Evolutionary conservation across 371 early-diverging fungal genomes (phyloP).

Genomic region (Circinella minor): DNA sequence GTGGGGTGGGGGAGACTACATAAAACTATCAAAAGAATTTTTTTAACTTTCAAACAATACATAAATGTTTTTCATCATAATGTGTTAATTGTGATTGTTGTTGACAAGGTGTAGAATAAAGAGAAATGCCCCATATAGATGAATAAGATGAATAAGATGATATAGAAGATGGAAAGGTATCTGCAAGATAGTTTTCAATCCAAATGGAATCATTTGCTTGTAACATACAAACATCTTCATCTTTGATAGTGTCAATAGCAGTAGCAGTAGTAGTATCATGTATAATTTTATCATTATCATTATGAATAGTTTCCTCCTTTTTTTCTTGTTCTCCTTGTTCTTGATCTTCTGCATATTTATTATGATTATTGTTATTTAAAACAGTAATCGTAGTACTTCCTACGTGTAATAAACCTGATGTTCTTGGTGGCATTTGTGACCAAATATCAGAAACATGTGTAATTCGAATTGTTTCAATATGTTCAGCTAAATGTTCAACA

Average conservation of each 20-base stretch:
- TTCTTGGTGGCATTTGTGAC: slow-evolving; percentile 44
- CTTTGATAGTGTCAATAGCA: no score
- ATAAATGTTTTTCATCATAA: slow-evolving; percentile 1
- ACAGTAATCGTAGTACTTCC: slow-evolving; percentile 28
- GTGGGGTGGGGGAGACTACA: no score
- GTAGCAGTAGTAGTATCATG: no score
- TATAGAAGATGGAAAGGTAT: no score
- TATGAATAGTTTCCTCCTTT: not conserved
- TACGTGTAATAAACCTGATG: slow-evolving; percentile 38
- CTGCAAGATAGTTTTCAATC: slow-evolving; percentile 5
- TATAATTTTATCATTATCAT: not conserved
- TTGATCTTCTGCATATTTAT: not conserved
- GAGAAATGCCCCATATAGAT: slow-evolving; percentile 6
- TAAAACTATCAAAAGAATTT: not conserved
- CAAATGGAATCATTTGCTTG: not conserved
- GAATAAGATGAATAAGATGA: not conserved
- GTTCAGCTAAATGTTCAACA: slow-evolving; percentile 23
- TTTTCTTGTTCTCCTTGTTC: not conserved
- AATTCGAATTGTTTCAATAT: slow-evolving; percentile 40
- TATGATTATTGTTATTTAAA: no score
- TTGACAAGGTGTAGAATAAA: slow-evolving; percentile 9
- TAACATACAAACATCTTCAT: not conserved
- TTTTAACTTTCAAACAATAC: not conserved
- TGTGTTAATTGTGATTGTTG: not conserved
- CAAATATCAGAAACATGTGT: slow-evolving; percentile 28